phyloP scores from a whole-genome alignment of 2,329 filamentous ascomycete genomes.

The Escovopsis weberi region DNA sequence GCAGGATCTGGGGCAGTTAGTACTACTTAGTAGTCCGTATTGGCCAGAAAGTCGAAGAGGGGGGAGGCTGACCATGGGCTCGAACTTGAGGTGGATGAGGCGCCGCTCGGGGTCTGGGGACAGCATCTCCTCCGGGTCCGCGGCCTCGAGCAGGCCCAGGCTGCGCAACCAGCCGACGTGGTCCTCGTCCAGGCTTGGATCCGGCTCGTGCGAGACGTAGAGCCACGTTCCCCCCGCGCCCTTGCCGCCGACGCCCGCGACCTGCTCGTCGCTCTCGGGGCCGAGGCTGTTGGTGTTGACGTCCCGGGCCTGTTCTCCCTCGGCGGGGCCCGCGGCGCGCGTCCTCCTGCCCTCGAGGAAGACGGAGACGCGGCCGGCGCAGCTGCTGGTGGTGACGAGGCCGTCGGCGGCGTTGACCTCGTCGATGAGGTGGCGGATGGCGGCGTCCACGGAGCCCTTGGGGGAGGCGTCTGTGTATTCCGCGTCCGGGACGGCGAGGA shows the following conservation, averaged over 20 bases:
- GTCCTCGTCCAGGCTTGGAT: not conserved
- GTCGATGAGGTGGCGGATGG: conserved; percentile 61
- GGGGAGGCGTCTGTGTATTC: conserved; percentile 75
- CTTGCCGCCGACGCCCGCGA: conserved; percentile 64
- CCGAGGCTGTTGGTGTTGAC: conserved; percentile 3
- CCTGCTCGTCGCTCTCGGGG: conserved; percentile 10
- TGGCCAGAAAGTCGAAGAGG: not conserved
- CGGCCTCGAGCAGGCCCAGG: conserved; percentile 12
- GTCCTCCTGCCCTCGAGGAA: conserved; percentile 65
- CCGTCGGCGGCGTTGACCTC: conserved; percentile 63
- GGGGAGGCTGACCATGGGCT: conserved; percentile 67
- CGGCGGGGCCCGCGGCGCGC: conserved; percentile 4
- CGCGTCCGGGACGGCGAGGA: conserved; percentile 51
- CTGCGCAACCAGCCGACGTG: conserved; percentile 17
- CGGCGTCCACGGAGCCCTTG: conserved; percentile 73
- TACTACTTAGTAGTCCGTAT: not conserved
- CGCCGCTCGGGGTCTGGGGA: conserved; percentile 17
- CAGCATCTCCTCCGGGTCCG: conserved; percentile 11
- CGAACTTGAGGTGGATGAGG: conserved; percentile 77
- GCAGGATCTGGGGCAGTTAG: conserved; percentile 57
- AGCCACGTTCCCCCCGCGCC: conserved; percentile 75
- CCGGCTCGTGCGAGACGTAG: conserved; percentile 71
- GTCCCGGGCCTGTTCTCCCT: conserved; percentile 1
- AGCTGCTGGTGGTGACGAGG: conserved; percentile 85
- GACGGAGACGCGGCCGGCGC: conserved; percentile 73